Evolutionary conservation across 805 yeast genomes (phyloP).

Genomic region (Ogataea dorogensis): DNA sequence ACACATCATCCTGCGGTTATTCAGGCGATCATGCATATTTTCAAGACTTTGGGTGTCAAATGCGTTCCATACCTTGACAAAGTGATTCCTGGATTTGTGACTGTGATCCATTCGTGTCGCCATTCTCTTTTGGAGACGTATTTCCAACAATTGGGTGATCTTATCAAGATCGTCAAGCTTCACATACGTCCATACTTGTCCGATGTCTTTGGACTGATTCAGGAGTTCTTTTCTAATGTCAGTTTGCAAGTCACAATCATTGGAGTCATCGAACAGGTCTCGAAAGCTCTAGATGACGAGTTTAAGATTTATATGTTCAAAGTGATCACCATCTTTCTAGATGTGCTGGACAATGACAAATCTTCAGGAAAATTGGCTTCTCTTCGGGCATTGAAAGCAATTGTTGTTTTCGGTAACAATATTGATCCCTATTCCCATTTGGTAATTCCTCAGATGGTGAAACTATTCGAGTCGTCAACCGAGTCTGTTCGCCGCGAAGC

Average conservation of each 20-base stretch:
- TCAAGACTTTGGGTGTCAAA: slow-evolving; percentile 81
- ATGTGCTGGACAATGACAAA: slow-evolving; percentile 71
- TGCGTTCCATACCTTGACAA: slow-evolving; percentile 88
- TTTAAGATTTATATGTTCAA: slow-evolving; percentile 81
- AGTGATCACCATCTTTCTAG: slow-evolving; percentile 71
- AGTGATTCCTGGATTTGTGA: slow-evolving; percentile 82
- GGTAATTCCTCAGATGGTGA: slow-evolving; percentile 81
- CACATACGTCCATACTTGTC: slow-evolving; percentile 82
- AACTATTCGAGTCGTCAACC: slow-evolving; percentile 72
- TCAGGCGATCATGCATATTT: slow-evolving; percentile 91
- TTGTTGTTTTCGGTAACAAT: slow-evolving; percentile 83
- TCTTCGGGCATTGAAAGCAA: slow-evolving; percentile 71
- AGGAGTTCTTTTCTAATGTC: slow-evolving; percentile 64
- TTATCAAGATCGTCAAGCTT: slow-evolving; percentile 80
- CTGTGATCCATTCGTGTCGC: slow-evolving; percentile 80
- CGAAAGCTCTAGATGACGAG: slow-evolving; percentile 87
- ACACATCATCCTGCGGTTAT: slow-evolving; percentile 88
- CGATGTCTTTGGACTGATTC: slow-evolving; percentile 70
- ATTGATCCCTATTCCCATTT: slow-evolving; percentile 87
- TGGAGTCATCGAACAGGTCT: slow-evolving; percentile 76
- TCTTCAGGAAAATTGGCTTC: slow-evolving; percentile 61
- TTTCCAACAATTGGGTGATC: slow-evolving; percentile 80
- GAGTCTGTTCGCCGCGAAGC: slow-evolving; percentile 66
- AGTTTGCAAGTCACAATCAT: slow-evolving; percentile 76
- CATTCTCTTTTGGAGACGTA: slow-evolving; percentile 79